Evolutionary conservation across 2,329 filamentous ascomycete species (phyloP), one percentile per base, ranked within the genome.

Genomic region (Pyrenochaeta sp.): DNA sequence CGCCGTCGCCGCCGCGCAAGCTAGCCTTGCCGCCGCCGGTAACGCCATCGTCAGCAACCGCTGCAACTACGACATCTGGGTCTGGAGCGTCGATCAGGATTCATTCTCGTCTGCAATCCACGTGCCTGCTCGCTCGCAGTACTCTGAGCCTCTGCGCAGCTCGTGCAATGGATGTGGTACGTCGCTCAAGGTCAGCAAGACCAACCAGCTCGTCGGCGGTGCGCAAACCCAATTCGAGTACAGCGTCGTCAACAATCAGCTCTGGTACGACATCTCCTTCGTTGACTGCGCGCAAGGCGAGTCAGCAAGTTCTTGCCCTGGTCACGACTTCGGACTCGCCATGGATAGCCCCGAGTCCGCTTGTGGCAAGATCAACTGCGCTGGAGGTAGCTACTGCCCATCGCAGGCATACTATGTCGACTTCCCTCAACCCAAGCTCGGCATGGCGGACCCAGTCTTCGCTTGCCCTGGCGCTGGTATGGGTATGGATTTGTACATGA

Each of bases 181-280:
- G 10, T 52, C 53, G 4, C 22, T 67, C 28, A 64, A 64, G 26
- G 46, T 67, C 53, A 62, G 55, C 46, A 64, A 58, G 20, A 48
- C 55, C 4, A 29, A 61, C 30, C 38, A 53, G 34, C 45, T 63
- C 14, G 10, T 51, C 14, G 37, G 34, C 17, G 60, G 54, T 11
- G 35, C 52, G 11, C 60, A 63, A 11, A 64, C 61, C 3, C 61
- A 65, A 29, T 63, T 63, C 32, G 60, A 65, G 18, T 65, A 65
- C 51, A 52, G 49, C 41, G 53, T 61, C 24, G 44, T 43, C 10
- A 40, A 35, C 10, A 44, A 41, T 31, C 43, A 52, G 22, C 20
- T 65, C 15, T 65, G 54, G 53, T 65, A 57, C 46, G 59, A 65
- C 36, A 59, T 65, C 36, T 63, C 60, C 1, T 59, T 63, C 17